A percentile compares a stretch with the other conserved stretches of the same genome.
phyloP scores from a whole-genome alignment of 2,329 filamentous ascomycete genomes.

The Aspergillus novofumigatus region DNA sequence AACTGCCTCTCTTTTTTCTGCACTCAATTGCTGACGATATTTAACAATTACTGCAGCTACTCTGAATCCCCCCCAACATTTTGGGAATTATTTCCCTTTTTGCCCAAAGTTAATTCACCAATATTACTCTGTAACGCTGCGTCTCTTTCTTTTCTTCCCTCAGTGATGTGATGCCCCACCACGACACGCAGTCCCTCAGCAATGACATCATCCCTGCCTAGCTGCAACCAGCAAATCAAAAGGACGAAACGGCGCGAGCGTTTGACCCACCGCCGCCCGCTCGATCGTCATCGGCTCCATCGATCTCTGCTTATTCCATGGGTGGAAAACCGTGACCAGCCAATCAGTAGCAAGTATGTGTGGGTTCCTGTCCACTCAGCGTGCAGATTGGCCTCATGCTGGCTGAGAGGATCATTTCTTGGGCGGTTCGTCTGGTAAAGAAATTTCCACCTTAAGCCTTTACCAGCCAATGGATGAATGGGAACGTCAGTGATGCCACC shows the following conservation, averaged over 20 bases:
- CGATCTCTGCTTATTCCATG: constrained; percentile 27
- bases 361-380: constrained; percentile 23
- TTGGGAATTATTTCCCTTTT: background rate
- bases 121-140: background rate
- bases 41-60: too few species aligned
- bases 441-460: background rate
- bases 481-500: background rate
- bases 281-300: constrained; percentile 32
- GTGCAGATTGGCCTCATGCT: constrained; percentile 17
- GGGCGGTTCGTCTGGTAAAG: background rate
- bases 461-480: background rate
- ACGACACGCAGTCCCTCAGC: background rate
- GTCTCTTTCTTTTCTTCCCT: background rate
- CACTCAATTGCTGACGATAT: background rate
- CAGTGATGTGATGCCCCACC: constrained; percentile 2
- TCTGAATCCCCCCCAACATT: background rate
- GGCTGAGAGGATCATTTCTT: constrained; percentile 13
- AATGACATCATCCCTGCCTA: constrained; percentile 26
- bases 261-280: constrained; percentile 22
- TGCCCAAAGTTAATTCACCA: background rate
- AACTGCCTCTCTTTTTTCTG: background rate
- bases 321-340: constrained; percentile 15
- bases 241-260: constrained; percentile 24
- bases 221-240: background rate
- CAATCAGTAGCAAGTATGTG: constrained; percentile 14